Conservation (phyloP, 1,284 basidiomycete species). For the Anthracocystis walkeri region DNA sequence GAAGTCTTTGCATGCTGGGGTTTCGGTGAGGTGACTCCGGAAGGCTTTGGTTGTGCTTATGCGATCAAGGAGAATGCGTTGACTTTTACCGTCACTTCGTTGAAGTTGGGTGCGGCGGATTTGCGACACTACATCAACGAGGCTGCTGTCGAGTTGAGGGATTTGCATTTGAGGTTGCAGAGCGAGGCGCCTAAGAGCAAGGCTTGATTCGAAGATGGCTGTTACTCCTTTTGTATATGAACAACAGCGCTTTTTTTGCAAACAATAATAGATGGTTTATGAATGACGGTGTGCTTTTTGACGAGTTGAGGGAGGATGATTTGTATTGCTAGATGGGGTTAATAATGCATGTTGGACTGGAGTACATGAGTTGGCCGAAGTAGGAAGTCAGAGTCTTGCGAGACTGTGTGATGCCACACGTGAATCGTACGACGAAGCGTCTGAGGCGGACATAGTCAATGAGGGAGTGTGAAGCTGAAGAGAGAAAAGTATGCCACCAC, state of each 20-base stretch:
- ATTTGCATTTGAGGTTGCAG: slow-evolving; percentile 60
- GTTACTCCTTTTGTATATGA: slow-evolving; percentile 3
- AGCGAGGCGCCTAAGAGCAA: slow-evolving; percentile 41
- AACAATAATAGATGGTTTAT: slow-evolving; percentile 6
- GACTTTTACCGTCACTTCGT: slow-evolving; percentile 90
- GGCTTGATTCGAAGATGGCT: background rate
- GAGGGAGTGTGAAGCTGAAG: too few species aligned
- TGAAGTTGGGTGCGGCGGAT: slow-evolving; percentile 75
- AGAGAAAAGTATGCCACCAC: too few species aligned
- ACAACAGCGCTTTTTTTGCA: too few species aligned
- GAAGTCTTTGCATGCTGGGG: slow-evolving; percentile 93
- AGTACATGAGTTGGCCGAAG: too few species aligned
- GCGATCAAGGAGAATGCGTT: slow-evolving; percentile 88
- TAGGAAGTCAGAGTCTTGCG: too few species aligned
- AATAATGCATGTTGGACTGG: too few species aligned
- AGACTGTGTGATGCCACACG: too few species aligned
- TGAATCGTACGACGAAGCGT: too few species aligned
- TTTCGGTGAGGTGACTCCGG: slow-evolving; percentile 89
- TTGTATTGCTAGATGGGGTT: too few species aligned
- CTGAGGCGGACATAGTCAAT: too few species aligned
- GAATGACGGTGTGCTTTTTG: background rate
- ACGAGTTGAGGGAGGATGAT: background rate
- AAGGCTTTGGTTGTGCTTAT: slow-evolving; percentile 94
- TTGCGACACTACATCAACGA: slow-evolving; percentile 70
- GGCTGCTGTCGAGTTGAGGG: slow-evolving; percentile 68